Evolutionary conservation across 1,284 basidiomycete genomes (phyloP), one percentile per base, ranked within the genome.

Genomic region (Entoloma clypeatum): DNA sequence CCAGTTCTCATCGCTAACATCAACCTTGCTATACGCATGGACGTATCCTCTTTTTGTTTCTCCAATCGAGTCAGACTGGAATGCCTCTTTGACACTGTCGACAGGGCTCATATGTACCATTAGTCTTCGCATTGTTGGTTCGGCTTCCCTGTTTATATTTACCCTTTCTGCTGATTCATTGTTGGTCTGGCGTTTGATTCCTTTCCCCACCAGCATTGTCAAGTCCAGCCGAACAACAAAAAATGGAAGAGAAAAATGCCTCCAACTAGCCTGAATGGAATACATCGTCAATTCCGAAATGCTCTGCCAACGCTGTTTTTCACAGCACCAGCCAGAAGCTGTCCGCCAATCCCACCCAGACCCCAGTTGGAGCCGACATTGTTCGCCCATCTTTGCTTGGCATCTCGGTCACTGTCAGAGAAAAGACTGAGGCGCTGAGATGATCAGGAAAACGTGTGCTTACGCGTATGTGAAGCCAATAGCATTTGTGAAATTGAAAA

Each of bases 391-490:
- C 80, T 78, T 56, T 81, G 75, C 61, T 93, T 92, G 22, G 90
- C 86, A 55, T 95, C 91, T 39, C 90, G 78, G 59, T 95, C 91
- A 21, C 91, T 92, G 56, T 17, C 32, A 22, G n/a, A 29, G 22
- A 39, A 17, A 33, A 41, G 39, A 41, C 19, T 34, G 35, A 14
- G 47, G 44, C 7, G 34, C 25, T 23, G 9, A 28, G 30, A 14
- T 13, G 37, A 11, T n/a, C 26, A 44, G 29, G 28, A 14, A 38
- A 28, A 27, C 22, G 35, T 18, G 30, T 43, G 71, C 83, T 56
- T 61, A 86, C 83, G 86, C 92, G 58, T 89, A 94, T 47, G 91
- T 94, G 68, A 94, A 95, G 6, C 92, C 93, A 43, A 96, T 71
- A 16, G 84, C 86, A 54, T 96, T 96, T 23, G 90, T 92, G 41